Evolutionary conservation across 2,329 filamentous ascomycete species (phyloP).

Genomic region (Fusarium longipes): DNA sequence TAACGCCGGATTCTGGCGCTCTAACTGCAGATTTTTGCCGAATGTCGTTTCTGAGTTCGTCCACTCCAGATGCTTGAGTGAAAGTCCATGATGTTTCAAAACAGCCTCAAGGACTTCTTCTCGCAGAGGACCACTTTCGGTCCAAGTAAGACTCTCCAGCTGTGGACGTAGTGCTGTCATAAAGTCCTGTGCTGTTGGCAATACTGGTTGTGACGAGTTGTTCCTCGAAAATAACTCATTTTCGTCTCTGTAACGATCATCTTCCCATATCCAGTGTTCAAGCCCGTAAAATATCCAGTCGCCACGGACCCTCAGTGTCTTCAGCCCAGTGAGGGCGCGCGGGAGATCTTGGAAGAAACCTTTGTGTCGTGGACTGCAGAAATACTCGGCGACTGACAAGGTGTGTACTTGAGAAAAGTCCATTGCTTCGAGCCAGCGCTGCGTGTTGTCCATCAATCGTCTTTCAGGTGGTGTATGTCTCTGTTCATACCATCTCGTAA

Average conservation of each 20-base stretch:
- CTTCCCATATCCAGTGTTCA: neutral
- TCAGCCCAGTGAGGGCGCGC: neutral
- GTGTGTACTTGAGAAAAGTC: conserved; percentile 30
- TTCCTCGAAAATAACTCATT: neutral
- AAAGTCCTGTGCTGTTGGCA: neutral
- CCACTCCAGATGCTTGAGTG: conserved; percentile 16
- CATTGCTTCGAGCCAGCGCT: conserved; percentile 31
- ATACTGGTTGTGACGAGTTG: neutral
- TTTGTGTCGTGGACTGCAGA: neutral
- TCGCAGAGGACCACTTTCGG: neutral
- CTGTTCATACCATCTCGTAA: neutral
- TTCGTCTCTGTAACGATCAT: neutral
- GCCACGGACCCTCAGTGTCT: neutral
- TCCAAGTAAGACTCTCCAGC: conserved; percentile 6
- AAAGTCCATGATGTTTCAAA: conserved; percentile 9
- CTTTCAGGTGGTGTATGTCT: neutral
- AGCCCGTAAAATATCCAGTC: conserved; percentile 8
- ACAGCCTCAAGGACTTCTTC: conserved; percentile 1
- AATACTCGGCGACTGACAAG: neutral
- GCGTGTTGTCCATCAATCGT: conserved; percentile 15
- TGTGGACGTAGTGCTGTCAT: neutral
- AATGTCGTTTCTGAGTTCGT: conserved; percentile 3
- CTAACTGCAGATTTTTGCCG: too few species aligned
- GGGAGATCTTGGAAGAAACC: neutral
- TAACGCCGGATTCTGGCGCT: too few species aligned